Base-by-base conservation (phyloP, 805 yeast species). In the Barnettozyma salicaria region DNA sequence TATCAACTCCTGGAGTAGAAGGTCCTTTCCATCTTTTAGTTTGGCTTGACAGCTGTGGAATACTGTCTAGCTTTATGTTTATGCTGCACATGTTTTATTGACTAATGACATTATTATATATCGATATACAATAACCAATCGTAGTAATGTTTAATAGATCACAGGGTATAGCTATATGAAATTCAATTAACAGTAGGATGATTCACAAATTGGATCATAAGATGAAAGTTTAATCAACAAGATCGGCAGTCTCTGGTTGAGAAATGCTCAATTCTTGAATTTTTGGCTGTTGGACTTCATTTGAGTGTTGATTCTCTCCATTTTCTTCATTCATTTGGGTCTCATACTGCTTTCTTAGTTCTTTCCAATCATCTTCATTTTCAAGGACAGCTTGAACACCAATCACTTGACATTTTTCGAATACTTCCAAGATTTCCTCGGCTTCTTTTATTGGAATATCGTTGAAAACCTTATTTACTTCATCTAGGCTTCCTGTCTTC, bases 381-480 rank as follows among this genome's bases (percentile, higher is more conserved):
- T 84, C 92, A 37, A 83, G 59, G 25, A 80, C 61, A 1, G 82
- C 95, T 48, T 78, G 83, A 27, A 90, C 78, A 24, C 90, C 87
- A 52, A 90, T 78, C 22, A 87, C 88, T 9, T 85, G 88, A 52
- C 88, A 81, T 51, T 80, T 76, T 48, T 86, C 81, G 53, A 90
- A 79, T 34, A 76, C 57, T 43, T 79, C 89, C 47, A 90, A 70
- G 7, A 84, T 68, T 7, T 62, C 58, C 56, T 90, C 97, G 6
- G 96, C 96, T 27, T 85, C 89, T 9, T 70, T 82, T 4, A 89
- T 66, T 17, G 76, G 67, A 71, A 84, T 71, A 7, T 67, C 65
- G 2, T 80, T 90, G 58, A 90, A 85, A 2, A 85, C 90, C 48
- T 76, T 71, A 63, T 90, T 90, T 39, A 90, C 87, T 43, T 74